Base-by-base conservation (phyloP, 768 basidiomycete genomes). In the Pleurotus pulmonarius region DNA sequence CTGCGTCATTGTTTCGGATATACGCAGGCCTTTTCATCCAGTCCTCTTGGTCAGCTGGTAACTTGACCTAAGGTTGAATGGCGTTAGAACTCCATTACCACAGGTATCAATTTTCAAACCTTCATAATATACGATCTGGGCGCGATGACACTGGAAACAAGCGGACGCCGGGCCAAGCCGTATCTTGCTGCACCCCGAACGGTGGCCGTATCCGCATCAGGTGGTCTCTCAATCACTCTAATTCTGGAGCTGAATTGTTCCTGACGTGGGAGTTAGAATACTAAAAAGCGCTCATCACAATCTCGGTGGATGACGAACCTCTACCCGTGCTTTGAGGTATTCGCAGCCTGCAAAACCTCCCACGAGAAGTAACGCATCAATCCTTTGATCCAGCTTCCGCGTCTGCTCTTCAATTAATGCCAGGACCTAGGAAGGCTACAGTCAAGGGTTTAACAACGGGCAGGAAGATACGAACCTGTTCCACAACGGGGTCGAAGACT, bases 401-500 rank as follows among this genome's bases (percentile, higher is more conserved):
- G 84, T 74, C 70, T 93, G 92, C 18, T 86, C 86, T 63, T 92
- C 89, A 62, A 94, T 85, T 63, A 93, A 78, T 20, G 83, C 80
- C 22, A 94, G 71, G 29, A 92, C 91, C 88, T 93, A 64, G 46
- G 55, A 48, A 60, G 40, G 45, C 4, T 37, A 52, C 20, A n/a
- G n/a, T n/a, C n/a, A n/a, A n/a, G n/a, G n/a, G n/a, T n/a, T n/a
- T n/a, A n/a, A n/a, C n/a, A n/a, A n/a, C n/a, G n/a, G n/a, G n/a
- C n/a, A n/a, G n/a, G n/a, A n/a, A 52, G 46, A 15, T 59, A 61
- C 77, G 20, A 56, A 90, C 91, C 76, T 92, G 81, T 59, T 82
- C 80, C 37, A 95, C 83, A 38, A 94, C 87, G 24, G 93, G 92
- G 70, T 93, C 92, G 62, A 94, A 95, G n/a, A 94, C 92, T 67